Base-by-base conservation (phyloP, 257 asterid species). In the Coffea eugenioides region DNA sequence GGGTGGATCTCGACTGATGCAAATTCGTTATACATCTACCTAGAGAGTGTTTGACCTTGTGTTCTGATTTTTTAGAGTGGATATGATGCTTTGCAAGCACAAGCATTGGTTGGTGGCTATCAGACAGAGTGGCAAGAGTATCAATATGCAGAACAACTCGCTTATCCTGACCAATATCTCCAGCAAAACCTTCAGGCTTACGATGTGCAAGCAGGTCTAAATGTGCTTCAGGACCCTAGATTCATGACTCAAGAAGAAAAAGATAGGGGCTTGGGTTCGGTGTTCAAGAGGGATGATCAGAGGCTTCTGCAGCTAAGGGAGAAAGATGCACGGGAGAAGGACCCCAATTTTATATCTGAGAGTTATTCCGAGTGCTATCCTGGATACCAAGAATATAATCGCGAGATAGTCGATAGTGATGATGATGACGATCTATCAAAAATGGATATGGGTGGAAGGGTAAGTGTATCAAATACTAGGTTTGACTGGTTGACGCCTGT, bases 361-460 rank as follows among this genome's bases (percentile, higher is more conserved):
- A 96, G 98, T 76, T 96, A 96, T 92, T 96, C 99, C 1, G 99
- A 96, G 84, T 96, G 99, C 88, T 96, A 96, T 80, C 99, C 99
- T 54, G 97, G 97, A 61, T 96, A 94, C 90, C 99, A 94, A 85
- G 99, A 96, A 77, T 96, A 92, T 81, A 96, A 96, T 73, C 97
- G 97, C 45, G 99, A 92, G 90, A 67, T 96, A 83, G 97, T 92
- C 9, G 98, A 94, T 80, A 96, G 99, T 76, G 99, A 96, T 25
- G 97, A 94, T 67, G 99, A 96, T 88, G 97, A 83, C 84, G 99
- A 96, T 88, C 86, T 96, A 84, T 86, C 99, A 72, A 96, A 96
- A 85, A 96, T 96, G 99, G 99, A 96, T 76, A 96, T 96, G 98
- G 99, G 98, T 59, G 98, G 97, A 77, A 92, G 97, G 66, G 99